phyloP scores from a whole-genome alignment of 306 rosid species.

The Echinosophora koreensis region DNA sequence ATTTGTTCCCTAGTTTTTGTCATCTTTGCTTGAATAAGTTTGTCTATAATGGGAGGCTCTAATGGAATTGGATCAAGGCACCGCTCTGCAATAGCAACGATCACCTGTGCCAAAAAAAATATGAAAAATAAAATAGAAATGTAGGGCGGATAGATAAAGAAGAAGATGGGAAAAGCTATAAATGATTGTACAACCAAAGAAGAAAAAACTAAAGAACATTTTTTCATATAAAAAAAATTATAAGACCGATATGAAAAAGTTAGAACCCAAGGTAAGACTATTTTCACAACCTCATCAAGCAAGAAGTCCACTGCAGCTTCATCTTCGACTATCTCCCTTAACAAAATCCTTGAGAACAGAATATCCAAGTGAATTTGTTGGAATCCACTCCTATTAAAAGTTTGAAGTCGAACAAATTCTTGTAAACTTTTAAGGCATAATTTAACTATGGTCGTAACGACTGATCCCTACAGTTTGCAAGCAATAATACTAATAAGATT shows the following conservation, averaged over 20 bases:
- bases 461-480: conserved; percentile 80
- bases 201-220: not conserved
- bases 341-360: conserved; percentile 77
- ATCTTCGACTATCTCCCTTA: conserved; percentile 79
- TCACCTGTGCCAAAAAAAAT: conserved; percentile 67
- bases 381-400: conserved; percentile 91
- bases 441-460: conserved; percentile 73
- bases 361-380: conserved; percentile 94
- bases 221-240: not conserved
- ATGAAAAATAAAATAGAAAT: not conserved
- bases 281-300: conserved; percentile 82
- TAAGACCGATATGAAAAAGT: not conserved
- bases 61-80: conserved; percentile 88
- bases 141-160: too few species aligned
- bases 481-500: conserved; percentile 34
- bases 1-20: conserved; percentile 61
- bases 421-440: conserved; percentile 86
- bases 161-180: too few species aligned
- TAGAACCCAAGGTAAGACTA: not conserved
- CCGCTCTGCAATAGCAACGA: conserved; percentile 85
- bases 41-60: conserved; percentile 88
- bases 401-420: conserved; percentile 86
- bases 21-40: conserved; percentile 78
- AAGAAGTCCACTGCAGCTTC: conserved; percentile 85
- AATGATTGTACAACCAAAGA: too few species aligned